A percentile compares a stretch with the other conserved stretches of the same genome.
phyloP scores from a whole-genome alignment of 2,329 filamentous ascomycete species.

The Penicillium sclerotigenum region DNA sequence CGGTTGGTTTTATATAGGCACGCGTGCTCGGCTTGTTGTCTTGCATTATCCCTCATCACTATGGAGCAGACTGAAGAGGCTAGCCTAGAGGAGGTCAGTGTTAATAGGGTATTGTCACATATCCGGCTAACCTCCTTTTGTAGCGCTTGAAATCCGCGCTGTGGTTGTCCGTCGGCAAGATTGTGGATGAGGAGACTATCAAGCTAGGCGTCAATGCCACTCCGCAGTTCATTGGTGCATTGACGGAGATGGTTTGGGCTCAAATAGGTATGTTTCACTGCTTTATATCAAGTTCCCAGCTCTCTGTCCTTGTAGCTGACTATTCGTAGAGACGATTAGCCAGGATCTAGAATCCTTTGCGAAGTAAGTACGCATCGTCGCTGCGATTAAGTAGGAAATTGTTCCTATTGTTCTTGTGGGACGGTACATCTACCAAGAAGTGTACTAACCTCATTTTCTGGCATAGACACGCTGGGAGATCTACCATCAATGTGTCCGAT shows the following conservation, averaged over 20 bases:
- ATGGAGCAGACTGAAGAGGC: conserved; percentile 32
- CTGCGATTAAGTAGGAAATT: not conserved
- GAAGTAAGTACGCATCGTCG: conserved; percentile 38
- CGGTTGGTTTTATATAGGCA: conserved; percentile 7
- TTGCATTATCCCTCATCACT: conserved; percentile 2
- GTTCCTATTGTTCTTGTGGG: not conserved
- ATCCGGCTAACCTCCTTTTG: not conserved
- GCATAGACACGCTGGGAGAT: conserved; percentile 73
- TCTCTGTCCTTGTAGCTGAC: conserved; percentile 3
- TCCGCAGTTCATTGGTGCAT: conserved; percentile 79
- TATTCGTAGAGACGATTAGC: conserved; percentile 49
- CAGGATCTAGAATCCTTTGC: conserved; percentile 64
- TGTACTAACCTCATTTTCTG: conserved; percentile 28
- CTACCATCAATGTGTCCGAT: conserved; percentile 78
- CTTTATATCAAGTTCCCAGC: not conserved
- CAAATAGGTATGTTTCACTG: conserved; percentile 65
- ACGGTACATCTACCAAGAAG: not conserved
- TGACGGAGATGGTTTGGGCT: conserved; percentile 83
- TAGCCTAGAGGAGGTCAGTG: conserved; percentile 35
- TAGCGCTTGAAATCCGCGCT: conserved; percentile 80
- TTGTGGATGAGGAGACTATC: conserved; percentile 80
- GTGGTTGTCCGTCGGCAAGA: conserved; percentile 80
- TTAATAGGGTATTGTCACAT: not conserved
- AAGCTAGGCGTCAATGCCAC: conserved; percentile 77
- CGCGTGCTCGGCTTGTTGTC: conserved; percentile 10